Evolutionary conservation across 306 rosid genomes (phyloP).

Genomic region (Dryas drummondii): DNA sequence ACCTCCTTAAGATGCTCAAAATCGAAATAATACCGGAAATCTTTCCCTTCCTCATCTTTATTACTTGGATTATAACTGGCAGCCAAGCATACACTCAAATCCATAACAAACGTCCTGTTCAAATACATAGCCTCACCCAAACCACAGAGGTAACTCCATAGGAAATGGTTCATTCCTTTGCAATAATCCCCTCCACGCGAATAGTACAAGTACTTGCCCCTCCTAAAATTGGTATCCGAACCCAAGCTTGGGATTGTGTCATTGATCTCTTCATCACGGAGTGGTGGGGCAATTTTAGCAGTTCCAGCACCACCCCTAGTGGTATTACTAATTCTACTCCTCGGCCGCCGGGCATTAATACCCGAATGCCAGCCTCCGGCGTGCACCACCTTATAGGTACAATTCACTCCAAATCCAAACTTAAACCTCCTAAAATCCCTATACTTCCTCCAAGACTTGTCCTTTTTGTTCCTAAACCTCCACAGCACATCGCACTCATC

Average conservation of each 20-base stretch:
- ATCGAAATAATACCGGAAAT: slow-evolving; percentile 90
- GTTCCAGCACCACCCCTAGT: slow-evolving; percentile 17
- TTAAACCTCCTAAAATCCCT: slow-evolving; percentile 85
- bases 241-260: slow-evolving; percentile 88
- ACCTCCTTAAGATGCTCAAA: slow-evolving; percentile 96
- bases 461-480: slow-evolving; percentile 87
- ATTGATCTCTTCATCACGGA: slow-evolving; percentile 80
- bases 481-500: slow-evolving; percentile 87
- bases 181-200: slow-evolving; percentile 97
- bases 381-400: slow-evolving; percentile 67
- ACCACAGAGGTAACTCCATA: slow-evolving; percentile 98
- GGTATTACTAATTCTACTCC: slow-evolving; percentile 17
- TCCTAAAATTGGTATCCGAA: slow-evolving; percentile 69
- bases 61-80: slow-evolving; percentile 64
- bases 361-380: slow-evolving; percentile 93
- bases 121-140: slow-evolving; percentile 93
- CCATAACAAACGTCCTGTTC: slow-evolving; percentile 96
- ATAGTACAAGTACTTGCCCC: slow-evolving; percentile 89
- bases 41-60: slow-evolving; percentile 90
- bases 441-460: slow-evolving; percentile 93
- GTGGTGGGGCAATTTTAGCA: slow-evolving; percentile 10
- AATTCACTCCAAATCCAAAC: slow-evolving; percentile 50
- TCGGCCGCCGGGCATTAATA: slow-evolving; percentile 60
- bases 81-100: slow-evolving; percentile 77
- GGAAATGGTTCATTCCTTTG: slow-evolving; percentile 91